These are phyloP conservation scores for Candida pini DNA, from an alignment of 805 yeast species.

Conservation along the genomic window DNA sequence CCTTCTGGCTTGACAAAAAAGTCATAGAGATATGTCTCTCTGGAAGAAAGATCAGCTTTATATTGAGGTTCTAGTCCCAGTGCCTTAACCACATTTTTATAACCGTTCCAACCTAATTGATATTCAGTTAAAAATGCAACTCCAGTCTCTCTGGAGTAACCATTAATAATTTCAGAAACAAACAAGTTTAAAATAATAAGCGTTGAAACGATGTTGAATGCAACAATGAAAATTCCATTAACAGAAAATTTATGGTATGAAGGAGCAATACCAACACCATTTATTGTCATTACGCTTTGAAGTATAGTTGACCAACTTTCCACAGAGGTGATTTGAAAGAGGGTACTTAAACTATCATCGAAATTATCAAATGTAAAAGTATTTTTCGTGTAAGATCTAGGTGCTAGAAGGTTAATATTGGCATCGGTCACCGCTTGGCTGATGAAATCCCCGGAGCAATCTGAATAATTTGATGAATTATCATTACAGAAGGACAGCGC, in stretches of 20 bases:
- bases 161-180: slow-evolving; percentile 74
- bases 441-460: slow-evolving; percentile 58
- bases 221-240: slow-evolving; percentile 62
- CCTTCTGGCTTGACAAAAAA: slow-evolving; percentile 45
- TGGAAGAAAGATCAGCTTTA: slow-evolving; percentile 26
- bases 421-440: slow-evolving; percentile 34
- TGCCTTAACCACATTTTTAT: slow-evolving; percentile 54
- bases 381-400: slow-evolving; percentile 57
- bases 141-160: slow-evolving; percentile 70
- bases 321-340: slow-evolving; percentile 72
- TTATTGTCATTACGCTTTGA: slow-evolving; percentile 54
- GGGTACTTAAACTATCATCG: slow-evolving; percentile 52
- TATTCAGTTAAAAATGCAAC: slow-evolving; percentile 72
- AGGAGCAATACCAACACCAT: slow-evolving; percentile 61
- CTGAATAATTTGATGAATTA: slow-evolving; percentile 28
- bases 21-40: slow-evolving; percentile 42
- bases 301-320: slow-evolving; percentile 88
- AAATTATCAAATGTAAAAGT: slow-evolving; percentile 59
- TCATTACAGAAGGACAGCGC: slow-evolving; percentile 66
- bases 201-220: slow-evolving; percentile 68
- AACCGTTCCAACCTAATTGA: slow-evolving; percentile 78
- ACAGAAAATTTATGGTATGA: slow-evolving; percentile 45
- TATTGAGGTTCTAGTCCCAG: slow-evolving; percentile 46
- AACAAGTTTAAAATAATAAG: slow-evolving; percentile 78
- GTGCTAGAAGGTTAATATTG: slow-evolving; percentile 66